Evolutionary conservation across 2,329 filamentous ascomycete species (phyloP).

Genomic region (Fusarium heterosporum): DNA sequence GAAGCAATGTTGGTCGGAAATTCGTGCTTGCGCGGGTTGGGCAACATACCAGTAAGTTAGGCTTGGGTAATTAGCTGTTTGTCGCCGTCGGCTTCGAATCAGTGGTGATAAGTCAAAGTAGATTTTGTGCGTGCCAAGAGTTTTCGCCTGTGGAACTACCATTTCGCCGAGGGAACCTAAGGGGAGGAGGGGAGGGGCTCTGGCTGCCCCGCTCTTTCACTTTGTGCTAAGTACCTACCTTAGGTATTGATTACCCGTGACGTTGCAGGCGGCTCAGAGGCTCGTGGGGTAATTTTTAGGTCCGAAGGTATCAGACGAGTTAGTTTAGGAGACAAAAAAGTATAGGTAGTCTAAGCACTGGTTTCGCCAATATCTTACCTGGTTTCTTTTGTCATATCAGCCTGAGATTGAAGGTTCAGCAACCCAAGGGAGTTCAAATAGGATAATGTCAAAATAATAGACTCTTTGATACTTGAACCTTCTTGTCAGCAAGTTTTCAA

Average conservation of each 20-base stretch:
- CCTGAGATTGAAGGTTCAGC: too few species aligned
- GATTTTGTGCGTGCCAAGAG: conserved; percentile 61
- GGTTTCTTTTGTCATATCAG: too few species aligned
- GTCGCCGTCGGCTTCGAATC: conserved; percentile 52
- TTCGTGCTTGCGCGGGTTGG: conserved; percentile 34
- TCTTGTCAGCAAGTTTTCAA: background rate
- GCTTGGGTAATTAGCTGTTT: conserved; percentile 52
- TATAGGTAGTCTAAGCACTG: too few species aligned
- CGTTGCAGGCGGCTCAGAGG: conserved; percentile 32
- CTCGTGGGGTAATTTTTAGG: conserved; percentile 37
- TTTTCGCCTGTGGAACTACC: conserved; percentile 57
- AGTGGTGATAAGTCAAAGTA: conserved; percentile 53
- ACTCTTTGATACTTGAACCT: background rate
- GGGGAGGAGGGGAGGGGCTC: conserved; percentile 38
- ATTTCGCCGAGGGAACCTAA: conserved; percentile 48
- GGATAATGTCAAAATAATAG: too few species aligned
- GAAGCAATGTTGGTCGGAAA: conserved; percentile 18
- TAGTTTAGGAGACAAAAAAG: too few species aligned
- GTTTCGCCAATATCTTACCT: too few species aligned
- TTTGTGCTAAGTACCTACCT: too few species aligned
- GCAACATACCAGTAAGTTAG: conserved; percentile 52
- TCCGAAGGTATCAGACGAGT: background rate
- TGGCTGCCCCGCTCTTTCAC: conserved; percentile 29
- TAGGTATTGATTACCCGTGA: conserved; percentile 25
- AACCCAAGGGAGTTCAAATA: too few species aligned